Base-by-base conservation (phyloP, 1,284 basidiomycete species). In the Tilletia indica region DNA sequence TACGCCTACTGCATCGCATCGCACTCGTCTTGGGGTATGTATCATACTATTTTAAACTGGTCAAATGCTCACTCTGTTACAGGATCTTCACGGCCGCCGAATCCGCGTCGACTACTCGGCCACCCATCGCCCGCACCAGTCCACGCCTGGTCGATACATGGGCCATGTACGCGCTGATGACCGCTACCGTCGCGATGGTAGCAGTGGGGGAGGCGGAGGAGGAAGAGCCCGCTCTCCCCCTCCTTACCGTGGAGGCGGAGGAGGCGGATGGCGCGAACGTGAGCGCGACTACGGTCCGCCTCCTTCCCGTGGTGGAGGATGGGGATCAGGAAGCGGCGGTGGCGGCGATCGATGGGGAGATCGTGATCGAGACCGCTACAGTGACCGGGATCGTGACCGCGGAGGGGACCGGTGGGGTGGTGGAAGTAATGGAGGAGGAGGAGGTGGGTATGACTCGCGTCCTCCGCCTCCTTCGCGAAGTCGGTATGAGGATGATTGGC, bases 21-120 rank as follows among this genome's bases (percentile, higher is more conserved):
- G n/a, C n/a, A n/a, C n/a, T n/a, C n/a, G n/a, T n/a, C n/a, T n/a
- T n/a, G n/a, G 51, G 51, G 4, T 54, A 19, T 19, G 51, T 54
- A 54, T 25, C 19, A 54, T 54, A 4, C 16, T 5, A 45, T 45
- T 45, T 0, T 14, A 45, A 45, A 45, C 6, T 45, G 25, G 25
- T 31, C 25, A 31, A 31, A 9, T 45, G 14, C 42, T 45, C 14
- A 14, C 42, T 14, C 42, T 45, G 6, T 45, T 9, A 16, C 76
- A 93, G 92, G 93, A 96, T 77, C 88, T 99, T 71, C 96, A 99
- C 81, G 96, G 95, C 34, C 92, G 96, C 72, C 89, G 91, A 68
- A 95, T 99, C 81, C 93, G 96, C 71, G 96, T 99, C 67, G 96
- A 99, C 85, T 99, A 92, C 84, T 97, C 94, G 0, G 92, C 96